Conservation (phyloP, 208 protist genomes). For the Balamuthia mandrillaris region DNA sequence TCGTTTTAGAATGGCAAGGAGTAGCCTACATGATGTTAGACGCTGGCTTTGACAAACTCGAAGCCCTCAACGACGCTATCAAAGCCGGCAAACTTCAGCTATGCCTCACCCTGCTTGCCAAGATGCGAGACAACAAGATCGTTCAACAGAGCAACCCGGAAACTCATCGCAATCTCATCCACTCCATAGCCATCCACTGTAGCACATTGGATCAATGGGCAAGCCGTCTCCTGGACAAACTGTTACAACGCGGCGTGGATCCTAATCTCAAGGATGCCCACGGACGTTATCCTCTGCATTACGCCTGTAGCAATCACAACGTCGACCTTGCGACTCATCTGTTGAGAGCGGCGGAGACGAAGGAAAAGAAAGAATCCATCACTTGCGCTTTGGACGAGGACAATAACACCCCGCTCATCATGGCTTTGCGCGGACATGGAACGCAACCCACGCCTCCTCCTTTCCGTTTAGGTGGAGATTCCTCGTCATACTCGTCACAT, state of each 20-base stretch:
- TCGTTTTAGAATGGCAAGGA: too few relatives aligned
- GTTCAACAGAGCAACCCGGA: neutral
- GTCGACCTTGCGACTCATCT: too few relatives aligned
- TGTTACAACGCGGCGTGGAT: neutral
- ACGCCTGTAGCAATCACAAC: constrained; percentile 46
- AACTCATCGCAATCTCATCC: constrained; percentile 18
- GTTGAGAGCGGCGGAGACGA: too few relatives aligned
- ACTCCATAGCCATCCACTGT: neutral
- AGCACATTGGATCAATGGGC: neutral
- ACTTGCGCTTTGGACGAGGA: too few relatives aligned
- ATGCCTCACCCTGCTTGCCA: constrained; percentile 26
- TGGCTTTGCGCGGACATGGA: too few relatives aligned
- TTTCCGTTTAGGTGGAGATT: too few relatives aligned
- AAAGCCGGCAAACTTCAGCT: constrained; percentile 49
- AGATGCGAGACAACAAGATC: neutral
- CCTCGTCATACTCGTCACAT: too few relatives aligned
- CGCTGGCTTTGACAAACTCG: constrained; percentile 40
- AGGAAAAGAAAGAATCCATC: too few relatives aligned
- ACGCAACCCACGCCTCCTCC: too few relatives aligned
- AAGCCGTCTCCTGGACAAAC: neutral
- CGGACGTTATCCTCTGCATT: constrained; percentile 49
- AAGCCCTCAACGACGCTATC: constrained; percentile 45
- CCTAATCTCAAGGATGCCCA: constrained; percentile 39
- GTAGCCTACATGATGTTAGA: constrained; percentile 56
- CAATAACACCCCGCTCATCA: too few relatives aligned